Base-by-base conservation (phyloP, 805 yeast species). In the Saturnispora ahearnii region DNA sequence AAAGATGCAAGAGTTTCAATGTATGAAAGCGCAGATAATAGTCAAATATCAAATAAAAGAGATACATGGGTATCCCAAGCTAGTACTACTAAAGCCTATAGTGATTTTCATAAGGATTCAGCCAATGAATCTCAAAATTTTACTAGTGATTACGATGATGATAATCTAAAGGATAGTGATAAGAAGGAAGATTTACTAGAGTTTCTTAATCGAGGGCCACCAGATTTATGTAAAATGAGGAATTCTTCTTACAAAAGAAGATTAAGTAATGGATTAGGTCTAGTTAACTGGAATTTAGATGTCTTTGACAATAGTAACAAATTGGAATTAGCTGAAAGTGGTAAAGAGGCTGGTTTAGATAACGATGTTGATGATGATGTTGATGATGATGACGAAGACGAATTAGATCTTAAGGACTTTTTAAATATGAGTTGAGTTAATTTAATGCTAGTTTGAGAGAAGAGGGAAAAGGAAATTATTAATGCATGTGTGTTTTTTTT, bases 201-300 rank as follows among this genome's bases (percentile, higher is more conserved):
- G 22, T 53, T 53, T 32, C 43, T 53, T 5, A 48, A 44, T 12
- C 32, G 50, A 10, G 45, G 36, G 2, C 50, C 50, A n/a, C 45
- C 41, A 12, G 45, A 47, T 15, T 10, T 10, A 1, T 15, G 18
- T 26, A 44, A 15, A 15, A 34, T 24, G 33, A 21, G 22, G 3
- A 45, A 37, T 11, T 15, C 13, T 9, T n/a, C 33, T 6, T 12
- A n/a, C 11, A 41, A 15, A 9, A 33, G 26, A n/a, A 18, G 26
- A 15, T 38, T 15, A 13, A 12, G 12, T 13, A 22, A 18, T 15
- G 5, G 24, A 3, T 11, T 18, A 3, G 24, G 24, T 18, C 37
- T 33, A 13, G 45, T 47, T 22, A 31, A 26, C 13, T 47, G 50
- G 50, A 47, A 47, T 33, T 22, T 47, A 21, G 26, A 41, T 33